Percentiles rank a stretch among this genome's conserved stretches.
phyloP scores from a whole-genome alignment of 345 rosid species.

The Melaleuca alternifolia region DNA sequence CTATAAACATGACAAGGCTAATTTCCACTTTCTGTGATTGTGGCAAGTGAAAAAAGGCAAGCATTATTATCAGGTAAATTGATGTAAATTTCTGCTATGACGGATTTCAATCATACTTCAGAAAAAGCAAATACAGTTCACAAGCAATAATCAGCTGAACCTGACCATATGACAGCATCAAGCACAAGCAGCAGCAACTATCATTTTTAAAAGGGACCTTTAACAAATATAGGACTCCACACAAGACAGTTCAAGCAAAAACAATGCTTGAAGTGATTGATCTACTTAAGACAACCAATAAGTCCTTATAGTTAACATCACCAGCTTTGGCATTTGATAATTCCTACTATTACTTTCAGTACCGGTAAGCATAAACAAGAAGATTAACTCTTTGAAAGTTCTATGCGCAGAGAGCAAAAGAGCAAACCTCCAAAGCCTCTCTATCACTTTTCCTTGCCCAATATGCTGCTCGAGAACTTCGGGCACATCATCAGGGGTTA shows the following conservation, averaged over 20 bases:
- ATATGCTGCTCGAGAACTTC: constrained; percentile 85
- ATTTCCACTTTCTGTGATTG: neutral
- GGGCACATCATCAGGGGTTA: constrained; percentile 83
- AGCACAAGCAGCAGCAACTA: neutral
- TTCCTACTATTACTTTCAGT: neutral
- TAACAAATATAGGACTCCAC: neutral
- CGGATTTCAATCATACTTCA: neutral
- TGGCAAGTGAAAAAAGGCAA: neutral
- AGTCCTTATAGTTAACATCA: neutral
- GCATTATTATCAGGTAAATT: neutral
- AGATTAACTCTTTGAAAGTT: neutral
- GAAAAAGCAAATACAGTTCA: neutral
- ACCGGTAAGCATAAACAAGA: neutral
- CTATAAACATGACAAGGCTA: neutral
- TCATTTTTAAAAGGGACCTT: neutral
- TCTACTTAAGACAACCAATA: neutral
- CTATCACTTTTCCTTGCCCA: constrained; percentile 55
- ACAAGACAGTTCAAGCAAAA: neutral
- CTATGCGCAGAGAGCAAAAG: neutral
- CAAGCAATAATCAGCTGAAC: neutral
- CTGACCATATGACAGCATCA: neutral
- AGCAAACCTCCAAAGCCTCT: constrained; percentile 75
- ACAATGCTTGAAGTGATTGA: neutral
- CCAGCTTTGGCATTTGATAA: neutral
- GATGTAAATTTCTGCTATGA: neutral